phyloP scores from a whole-genome alignment of 768 basidiomycete genomes.

The Trametes cingulata region DNA sequence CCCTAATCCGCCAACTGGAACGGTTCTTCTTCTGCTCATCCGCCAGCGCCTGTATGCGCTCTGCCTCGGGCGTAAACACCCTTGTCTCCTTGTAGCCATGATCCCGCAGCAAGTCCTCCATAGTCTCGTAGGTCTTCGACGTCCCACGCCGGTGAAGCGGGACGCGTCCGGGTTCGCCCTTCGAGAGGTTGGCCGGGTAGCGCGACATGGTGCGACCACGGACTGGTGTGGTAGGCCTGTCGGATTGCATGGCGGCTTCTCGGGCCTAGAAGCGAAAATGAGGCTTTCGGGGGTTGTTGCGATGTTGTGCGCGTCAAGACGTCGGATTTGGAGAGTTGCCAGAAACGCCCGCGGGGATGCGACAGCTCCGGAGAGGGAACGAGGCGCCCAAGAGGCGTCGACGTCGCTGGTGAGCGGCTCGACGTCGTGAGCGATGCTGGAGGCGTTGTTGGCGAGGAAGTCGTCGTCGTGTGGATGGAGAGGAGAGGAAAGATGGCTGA shows the following conservation, averaged over 20 bases:
- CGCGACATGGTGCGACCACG: constrained; percentile 27
- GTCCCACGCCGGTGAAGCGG: constrained; percentile 79
- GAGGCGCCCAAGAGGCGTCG: neutral
- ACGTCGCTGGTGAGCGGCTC: neutral
- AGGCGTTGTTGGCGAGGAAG: neutral
- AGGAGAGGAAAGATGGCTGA: constrained; percentile 4
- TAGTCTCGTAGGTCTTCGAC: constrained; percentile 76
- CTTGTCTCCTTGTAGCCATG: constrained; percentile 94
- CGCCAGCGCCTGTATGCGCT: constrained; percentile 42
- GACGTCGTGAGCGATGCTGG: neutral
- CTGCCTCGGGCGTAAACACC: constrained; percentile 82
- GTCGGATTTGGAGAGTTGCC: neutral
- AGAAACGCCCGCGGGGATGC: neutral
- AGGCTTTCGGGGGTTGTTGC: neutral
- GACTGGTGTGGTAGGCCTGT: constrained; percentile 22
- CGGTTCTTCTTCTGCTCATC: constrained; percentile 30
- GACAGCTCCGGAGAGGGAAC: neutral
- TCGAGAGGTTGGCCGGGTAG: constrained; percentile 56
- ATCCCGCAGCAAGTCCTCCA: constrained; percentile 83
- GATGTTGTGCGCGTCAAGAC: constrained; percentile 1
- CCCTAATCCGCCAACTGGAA: constrained; percentile 45
- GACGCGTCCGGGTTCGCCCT: constrained; percentile 47
- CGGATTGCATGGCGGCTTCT: constrained; percentile 4
- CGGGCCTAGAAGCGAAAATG: neutral
- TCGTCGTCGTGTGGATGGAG: neutral